These are phyloP conservation scores for Coemansia biformis DNA, from an alignment of 192 early-diverging fungal species.

Conservation along the genomic window DNA sequence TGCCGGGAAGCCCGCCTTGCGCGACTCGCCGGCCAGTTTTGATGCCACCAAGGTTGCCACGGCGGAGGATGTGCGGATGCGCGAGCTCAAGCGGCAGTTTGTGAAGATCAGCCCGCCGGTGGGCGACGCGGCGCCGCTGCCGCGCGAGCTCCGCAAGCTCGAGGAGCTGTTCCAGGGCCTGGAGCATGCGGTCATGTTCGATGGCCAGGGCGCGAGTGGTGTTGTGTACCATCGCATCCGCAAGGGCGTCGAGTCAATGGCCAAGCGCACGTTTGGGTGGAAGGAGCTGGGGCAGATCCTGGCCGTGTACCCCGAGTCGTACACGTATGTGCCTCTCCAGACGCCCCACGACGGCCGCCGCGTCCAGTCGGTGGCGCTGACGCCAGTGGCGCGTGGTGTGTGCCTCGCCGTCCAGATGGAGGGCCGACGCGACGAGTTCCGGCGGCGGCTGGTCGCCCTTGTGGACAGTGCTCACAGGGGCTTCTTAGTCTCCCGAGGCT, in stretches of 20 bases:
- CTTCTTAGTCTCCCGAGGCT: slow-evolving; percentile 25
- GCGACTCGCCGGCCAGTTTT: slow-evolving; percentile 1
- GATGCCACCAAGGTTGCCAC: not conserved
- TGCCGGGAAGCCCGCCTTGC: not conserved
- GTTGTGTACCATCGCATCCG: slow-evolving; percentile 51
- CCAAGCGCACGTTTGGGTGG: slow-evolving; percentile 51
- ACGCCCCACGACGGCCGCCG: slow-evolving; percentile 20
- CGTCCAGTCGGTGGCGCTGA: slow-evolving; percentile 39
- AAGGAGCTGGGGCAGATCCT: slow-evolving; percentile 52
- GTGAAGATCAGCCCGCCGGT: slow-evolving; percentile 13
- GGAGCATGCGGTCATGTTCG: slow-evolving; percentile 45
- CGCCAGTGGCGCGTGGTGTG: slow-evolving; percentile 12
- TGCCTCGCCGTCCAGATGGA: slow-evolving; percentile 35
- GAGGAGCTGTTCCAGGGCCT: slow-evolving; percentile 41
- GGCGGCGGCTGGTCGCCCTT: slow-evolving; percentile 4
- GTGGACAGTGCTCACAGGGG: slow-evolving; percentile 16
- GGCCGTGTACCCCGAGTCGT: slow-evolving; percentile 51
- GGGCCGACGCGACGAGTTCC: slow-evolving; percentile 18
- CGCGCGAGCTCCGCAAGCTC: slow-evolving; percentile 28
- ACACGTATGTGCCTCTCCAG: slow-evolving; percentile 21
- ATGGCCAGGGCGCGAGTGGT: slow-evolving; percentile 6
- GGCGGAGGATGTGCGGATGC: slow-evolving; percentile 11
- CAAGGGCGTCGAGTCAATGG: slow-evolving; percentile 53
- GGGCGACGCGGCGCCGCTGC: slow-evolving; percentile 6
- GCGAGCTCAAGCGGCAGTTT: slow-evolving; percentile 37